Conservation (phyloP, 2,329 filamentous ascomycete species). For the Pseudogymnoascus destructans region DNA sequence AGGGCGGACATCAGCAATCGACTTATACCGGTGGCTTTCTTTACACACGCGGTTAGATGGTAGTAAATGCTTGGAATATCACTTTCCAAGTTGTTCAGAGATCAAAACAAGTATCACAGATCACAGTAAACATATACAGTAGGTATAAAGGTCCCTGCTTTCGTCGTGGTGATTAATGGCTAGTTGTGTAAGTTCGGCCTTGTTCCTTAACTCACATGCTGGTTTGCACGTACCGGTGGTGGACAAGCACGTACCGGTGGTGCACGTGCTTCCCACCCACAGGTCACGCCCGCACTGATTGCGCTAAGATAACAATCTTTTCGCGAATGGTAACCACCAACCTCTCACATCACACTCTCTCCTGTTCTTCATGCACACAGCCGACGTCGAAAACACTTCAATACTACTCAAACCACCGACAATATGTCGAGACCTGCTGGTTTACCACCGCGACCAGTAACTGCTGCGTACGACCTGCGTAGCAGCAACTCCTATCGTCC, state of each 20-base stretch:
- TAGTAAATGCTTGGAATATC: not conserved
- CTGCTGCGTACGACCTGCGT: not conserved
- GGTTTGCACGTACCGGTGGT: slow-evolving; percentile 5
- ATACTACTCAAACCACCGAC: not conserved
- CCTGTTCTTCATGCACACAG: slow-evolving; percentile 4
- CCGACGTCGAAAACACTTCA: not conserved
- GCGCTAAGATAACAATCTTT: slow-evolving; percentile 10
- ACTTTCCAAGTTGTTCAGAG: not conserved
- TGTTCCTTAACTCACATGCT: not conserved
- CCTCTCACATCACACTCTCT: not conserved
- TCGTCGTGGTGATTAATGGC: not conserved
- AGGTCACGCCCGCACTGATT: slow-evolving; percentile 6
- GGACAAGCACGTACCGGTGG: not conserved
- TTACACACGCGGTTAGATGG: not conserved
- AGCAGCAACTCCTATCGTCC: not conserved
- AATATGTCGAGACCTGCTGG: slow-evolving; percentile 9
- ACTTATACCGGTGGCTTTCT: not conserved
- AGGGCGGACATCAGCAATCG: not conserved
- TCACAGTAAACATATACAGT: slow-evolving; percentile 1
- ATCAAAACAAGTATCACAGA: not conserved
- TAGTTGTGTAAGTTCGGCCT: slow-evolving; percentile 1
- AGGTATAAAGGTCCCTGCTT: not conserved
- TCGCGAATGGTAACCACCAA: not conserved
- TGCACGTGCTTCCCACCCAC: not conserved
- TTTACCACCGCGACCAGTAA: slow-evolving; percentile 3